These are phyloP conservation scores for Kwoniella bestiolae DNA, from an alignment of 768 basidiomycete species.

Conservation along the genomic window DNA sequence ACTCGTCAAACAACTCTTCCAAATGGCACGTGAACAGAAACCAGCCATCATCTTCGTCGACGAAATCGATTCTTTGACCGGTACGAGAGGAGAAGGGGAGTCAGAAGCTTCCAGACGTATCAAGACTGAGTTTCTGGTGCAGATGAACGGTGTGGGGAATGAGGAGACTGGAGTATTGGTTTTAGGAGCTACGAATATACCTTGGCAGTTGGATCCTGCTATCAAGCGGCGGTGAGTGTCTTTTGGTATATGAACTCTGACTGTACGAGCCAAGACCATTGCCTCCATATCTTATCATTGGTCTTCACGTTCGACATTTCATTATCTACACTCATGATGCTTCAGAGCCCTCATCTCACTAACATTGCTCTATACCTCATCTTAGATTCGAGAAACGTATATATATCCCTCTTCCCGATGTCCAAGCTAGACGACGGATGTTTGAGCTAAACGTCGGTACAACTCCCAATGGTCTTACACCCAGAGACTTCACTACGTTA, in stretches of 20 bases:
- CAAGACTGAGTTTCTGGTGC: conserved; percentile 52
- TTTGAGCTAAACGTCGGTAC: conserved; percentile 94
- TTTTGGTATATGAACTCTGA: not conserved
- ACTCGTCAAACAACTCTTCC: conserved; percentile 92
- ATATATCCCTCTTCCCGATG: conserved; percentile 94
- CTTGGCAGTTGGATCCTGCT: conserved; percentile 96
- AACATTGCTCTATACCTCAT: too few relatives aligned
- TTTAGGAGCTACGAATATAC: conserved; percentile 96
- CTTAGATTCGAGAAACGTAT: conserved; percentile 98
- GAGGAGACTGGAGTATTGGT: conserved; percentile 96
- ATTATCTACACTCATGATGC: too few relatives aligned
- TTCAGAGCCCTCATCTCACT: too few relatives aligned
- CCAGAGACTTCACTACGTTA: conserved; percentile 76
- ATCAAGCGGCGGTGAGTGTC: conserved; percentile 83
- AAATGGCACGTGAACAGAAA: conserved; percentile 92
- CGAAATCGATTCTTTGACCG: conserved; percentile 94
- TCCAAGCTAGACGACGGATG: conserved; percentile 90
- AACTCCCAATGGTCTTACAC: conserved; percentile 81
- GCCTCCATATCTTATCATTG: too few relatives aligned
- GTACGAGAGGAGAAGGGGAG: conserved; percentile 93
- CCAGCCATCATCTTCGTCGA: conserved; percentile 99
- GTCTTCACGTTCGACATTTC: too few relatives aligned
- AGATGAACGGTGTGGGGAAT: conserved; percentile 98
- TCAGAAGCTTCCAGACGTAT: conserved; percentile 81
- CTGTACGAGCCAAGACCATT: not conserved